These are phyloP conservation scores for Anethum foeniculum DNA, from an alignment of 140 eudicot species.

Conservation along the genomic window DNA sequence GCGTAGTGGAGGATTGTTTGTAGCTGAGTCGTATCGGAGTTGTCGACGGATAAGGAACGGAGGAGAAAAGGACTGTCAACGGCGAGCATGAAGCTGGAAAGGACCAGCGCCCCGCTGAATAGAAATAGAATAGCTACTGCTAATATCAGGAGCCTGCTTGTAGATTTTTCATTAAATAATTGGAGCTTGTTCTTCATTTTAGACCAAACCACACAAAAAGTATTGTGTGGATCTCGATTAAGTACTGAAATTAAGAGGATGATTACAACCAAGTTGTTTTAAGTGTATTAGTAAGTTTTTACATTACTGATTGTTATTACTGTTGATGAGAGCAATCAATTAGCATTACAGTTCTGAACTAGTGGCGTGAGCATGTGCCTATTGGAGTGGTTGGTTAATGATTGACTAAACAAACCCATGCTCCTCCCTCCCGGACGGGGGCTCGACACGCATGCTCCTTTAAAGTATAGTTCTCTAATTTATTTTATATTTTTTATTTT, in stretches of 20 bases:
- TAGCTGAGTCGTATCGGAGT: conserved; percentile 37
- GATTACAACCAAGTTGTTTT: not conserved
- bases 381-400: not conserved
- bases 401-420: not conserved
- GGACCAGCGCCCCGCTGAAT: conserved; percentile 28
- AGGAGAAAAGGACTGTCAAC: conserved; percentile 17
- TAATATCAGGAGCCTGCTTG: conserved; percentile 21
- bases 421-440: no score
- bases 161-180: conserved; percentile 25
- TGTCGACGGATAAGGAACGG: conserved; percentile 40
- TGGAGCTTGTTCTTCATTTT: conserved; percentile 21
- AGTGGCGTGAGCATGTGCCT: not conserved
- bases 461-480: no score
- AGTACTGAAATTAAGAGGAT: not conserved
- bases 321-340: no score
- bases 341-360: not conserved
- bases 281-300: not conserved
- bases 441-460: no score
- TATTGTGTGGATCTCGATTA: not conserved
- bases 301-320: no score
- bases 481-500: no score
- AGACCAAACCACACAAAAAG: not conserved
- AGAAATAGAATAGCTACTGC: conserved; percentile 18
- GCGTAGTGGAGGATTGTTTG: conserved; percentile 72
- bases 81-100: conserved; percentile 23